Base-by-base conservation (phyloP, 495 filamentous ascomycete genomes). In the Viridothelium virens region DNA sequence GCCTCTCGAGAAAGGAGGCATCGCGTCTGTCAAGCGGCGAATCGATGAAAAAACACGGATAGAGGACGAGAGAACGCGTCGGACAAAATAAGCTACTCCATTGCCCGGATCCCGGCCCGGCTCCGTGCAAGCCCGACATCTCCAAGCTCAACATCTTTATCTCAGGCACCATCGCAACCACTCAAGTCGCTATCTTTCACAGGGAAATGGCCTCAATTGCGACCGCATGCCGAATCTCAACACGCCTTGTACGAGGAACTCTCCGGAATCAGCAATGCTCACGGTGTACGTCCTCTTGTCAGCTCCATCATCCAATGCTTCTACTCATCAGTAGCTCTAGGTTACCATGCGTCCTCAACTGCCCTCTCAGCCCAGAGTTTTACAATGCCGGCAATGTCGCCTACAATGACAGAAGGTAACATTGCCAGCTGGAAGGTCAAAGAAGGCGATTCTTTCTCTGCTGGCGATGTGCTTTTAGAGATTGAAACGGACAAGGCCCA, bases 401-500 rank as follows among this genome's bases (percentile, higher is more conserved):
- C 90, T 36, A 92, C 89, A 12, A 92, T 92, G 89, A 92, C 89
- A 50, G 89, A 92, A 74, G 89, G 89, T 34, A 90, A 90, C 71
- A 92, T 92, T 70, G 81, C 86, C 33, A 82, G 71, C 63, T 92
- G 89, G 89, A 87, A 83, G 70, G 78, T 92, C 53, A 90, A 89
- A 70, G 90, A 92, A 78, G 79, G 77, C 70, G 89, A 90, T 64
- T 82, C 84, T 48, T 93, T 89, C 76, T 76, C 81, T 0, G 87
- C 89, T 64, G 90, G 90, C 44, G 90, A 93, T 74, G 90, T 92
- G 33, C 79, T 93, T 12, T 82, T 93, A 39, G 90, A 93, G 74
- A 91, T 93, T 73, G 90, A 93, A 77, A 93, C 90, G 37, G 90
- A 93, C 76, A 93, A 93, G 78, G 90, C 90, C 25, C 87, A 88